These are phyloP conservation scores for Cystobasidium slooffiae DNA, from an alignment of 1,284 basidiomycete genomes.

Conservation along the genomic window DNA sequence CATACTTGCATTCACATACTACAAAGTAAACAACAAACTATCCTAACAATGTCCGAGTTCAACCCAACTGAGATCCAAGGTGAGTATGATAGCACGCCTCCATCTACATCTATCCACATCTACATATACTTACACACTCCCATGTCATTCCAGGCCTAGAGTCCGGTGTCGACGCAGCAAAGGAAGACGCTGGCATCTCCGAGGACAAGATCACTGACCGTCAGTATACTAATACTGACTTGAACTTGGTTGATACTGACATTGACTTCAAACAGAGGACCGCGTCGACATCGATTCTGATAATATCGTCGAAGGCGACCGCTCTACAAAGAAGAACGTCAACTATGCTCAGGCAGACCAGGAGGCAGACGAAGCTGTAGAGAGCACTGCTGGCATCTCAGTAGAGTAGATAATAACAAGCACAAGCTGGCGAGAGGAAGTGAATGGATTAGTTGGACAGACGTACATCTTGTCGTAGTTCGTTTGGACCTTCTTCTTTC, in stretches of 20 bases:
- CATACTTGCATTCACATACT: background rate
- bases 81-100: too few species aligned
- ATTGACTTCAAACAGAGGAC: background rate
- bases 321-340: constrained; percentile 11
- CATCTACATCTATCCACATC: too few species aligned
- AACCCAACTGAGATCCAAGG: constrained; percentile 24
- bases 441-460: background rate
- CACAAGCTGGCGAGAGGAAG: background rate
- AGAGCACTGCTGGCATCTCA: constrained; percentile 37
- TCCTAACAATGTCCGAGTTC: constrained; percentile 10
- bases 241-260: too few species aligned
- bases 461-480: too few species aligned
- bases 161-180: constrained; percentile 19
- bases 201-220: constrained; percentile 31
- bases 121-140: too few species aligned
- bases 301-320: constrained; percentile 37
- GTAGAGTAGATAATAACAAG: background rate
- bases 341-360: constrained; percentile 37
- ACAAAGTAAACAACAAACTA: background rate
- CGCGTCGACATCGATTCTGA: constrained; percentile 3
- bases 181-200: constrained; percentile 29
- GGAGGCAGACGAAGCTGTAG: constrained; percentile 26
- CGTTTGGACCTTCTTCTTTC: too few species aligned
- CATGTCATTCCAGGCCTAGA: too few species aligned
- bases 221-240: too few species aligned